Evolutionary conservation across 1,284 basidiomycete genomes (phyloP), one percentile per base, ranked within the genome.

Genomic region (Sporisorium scitamineum): DNA sequence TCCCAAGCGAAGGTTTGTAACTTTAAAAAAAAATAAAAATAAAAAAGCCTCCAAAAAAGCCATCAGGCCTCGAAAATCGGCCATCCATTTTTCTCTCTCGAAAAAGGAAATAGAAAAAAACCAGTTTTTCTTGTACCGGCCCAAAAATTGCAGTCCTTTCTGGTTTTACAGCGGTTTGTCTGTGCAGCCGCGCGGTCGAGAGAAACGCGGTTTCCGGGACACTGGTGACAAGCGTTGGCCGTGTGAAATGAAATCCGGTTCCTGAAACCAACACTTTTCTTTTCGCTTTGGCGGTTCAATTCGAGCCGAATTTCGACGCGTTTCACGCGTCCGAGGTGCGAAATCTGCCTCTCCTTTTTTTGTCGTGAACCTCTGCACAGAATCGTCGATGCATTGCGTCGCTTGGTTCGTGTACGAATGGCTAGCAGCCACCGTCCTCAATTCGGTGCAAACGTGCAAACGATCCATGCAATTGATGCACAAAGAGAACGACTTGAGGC

Each of bases 1-100:
- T 54, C 52, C 66, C 60, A 62, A 62, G 60, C 60, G 66, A 69
- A 48, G 66, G 56, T 69, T 69, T 69, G 60, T 26, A 68, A 68
- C 39, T 57, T 31, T 47, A 47, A 45, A 47, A 47, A 31, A 51
- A 18, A 32, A 39, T 39, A 53, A 37, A 16, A 18, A 20, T 5
- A 34, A 13, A 10, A 34, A 24, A 13, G 54, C 44, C 54, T 26
- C 44, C 7, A 34, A 29, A 41, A 41, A 42, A 31, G 54, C 42
- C 42, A 47, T 37, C 54, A 44, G 32, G 9, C 34, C 24, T 34
- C 5, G 6, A n/a, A n/a, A n/a, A n/a, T n/a, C n/a, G n/a, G n/a
- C 39, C 39, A 54, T 42, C 53, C 53, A 44, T 20, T 42, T 42
- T 42, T 31, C 2, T 42, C 26, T 26, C 11, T 9, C 51, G 34